Percentiles rank a stretch among this genome's conserved stretches.
Evolutionary conservation across 1,284 basidiomycete species (phyloP).

Genomic region (Ustilago cynodontis): DNA sequence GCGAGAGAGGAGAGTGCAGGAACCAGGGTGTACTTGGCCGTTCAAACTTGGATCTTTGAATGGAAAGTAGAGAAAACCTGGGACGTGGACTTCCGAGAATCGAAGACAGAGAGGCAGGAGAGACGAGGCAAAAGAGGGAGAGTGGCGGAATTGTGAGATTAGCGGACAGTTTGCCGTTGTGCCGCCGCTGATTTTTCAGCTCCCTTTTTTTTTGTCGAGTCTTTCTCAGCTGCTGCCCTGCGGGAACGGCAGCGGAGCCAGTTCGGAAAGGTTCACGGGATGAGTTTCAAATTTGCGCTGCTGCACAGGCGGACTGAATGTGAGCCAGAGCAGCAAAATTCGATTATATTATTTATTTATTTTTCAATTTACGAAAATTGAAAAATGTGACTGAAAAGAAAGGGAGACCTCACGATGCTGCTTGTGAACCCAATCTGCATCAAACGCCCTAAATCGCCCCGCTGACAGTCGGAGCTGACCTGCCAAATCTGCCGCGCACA

Average conservation of each 20-base stretch:
- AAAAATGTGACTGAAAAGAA: conserved; percentile 2
- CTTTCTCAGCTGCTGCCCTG: background rate
- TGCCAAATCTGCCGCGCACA: conserved; percentile 15
- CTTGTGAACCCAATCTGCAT: background rate
- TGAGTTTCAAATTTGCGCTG: conserved; percentile 9
- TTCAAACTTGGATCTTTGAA: background rate
- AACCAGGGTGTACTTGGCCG: background rate
- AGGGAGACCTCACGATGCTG: background rate
- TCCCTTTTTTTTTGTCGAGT: background rate
- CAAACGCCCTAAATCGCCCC: conserved; percentile 7
- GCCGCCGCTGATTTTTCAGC: background rate
- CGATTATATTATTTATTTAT: background rate
- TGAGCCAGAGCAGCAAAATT: background rate
- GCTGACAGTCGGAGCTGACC: conserved; percentile 15
- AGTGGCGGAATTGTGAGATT: too few relatives aligned
- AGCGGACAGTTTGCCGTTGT: conserved; percentile 5
- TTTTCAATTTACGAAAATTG: background rate
- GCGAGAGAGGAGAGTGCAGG: background rate
- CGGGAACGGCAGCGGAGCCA: background rate
- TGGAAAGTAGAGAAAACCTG: conserved; percentile 3
- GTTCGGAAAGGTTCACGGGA: conserved; percentile 1
- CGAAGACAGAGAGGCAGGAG: too few relatives aligned
- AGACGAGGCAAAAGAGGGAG: too few relatives aligned
- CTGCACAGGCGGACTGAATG: background rate
- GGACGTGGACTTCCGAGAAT: background rate